phyloP scores from a whole-genome alignment of 768 basidiomycete genomes.

The Pleurotus giganteus region DNA sequence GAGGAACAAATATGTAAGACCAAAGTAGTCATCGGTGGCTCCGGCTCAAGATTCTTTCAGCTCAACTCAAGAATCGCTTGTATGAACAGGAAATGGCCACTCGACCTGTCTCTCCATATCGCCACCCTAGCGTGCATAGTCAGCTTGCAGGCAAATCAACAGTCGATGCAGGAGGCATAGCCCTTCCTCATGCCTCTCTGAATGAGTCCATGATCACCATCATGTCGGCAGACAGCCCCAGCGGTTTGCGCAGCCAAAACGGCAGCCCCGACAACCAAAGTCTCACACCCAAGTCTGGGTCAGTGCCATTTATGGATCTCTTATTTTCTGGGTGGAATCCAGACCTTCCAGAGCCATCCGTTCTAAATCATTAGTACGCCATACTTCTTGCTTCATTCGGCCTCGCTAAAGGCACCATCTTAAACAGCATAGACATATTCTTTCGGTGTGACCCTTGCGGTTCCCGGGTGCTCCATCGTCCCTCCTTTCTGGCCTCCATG shows the following conservation, averaged over 20 bases:
- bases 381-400: slow-evolving; percentile 9
- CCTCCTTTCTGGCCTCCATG: slow-evolving; percentile 78
- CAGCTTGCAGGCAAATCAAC: slow-evolving; percentile 16
- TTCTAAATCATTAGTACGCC: slow-evolving; percentile 76
- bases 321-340: slow-evolving; percentile 82
- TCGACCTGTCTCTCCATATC: slow-evolving; percentile 38
- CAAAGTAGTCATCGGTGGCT: not conserved
- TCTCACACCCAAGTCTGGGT: slow-evolving; percentile 7
- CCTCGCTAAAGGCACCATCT: slow-evolving; percentile 6
- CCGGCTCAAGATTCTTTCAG: slow-evolving; percentile 30
- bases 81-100: slow-evolving; percentile 45
- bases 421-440: slow-evolving; percentile 74
- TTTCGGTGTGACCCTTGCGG: slow-evolving; percentile 88
- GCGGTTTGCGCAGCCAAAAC: slow-evolving; percentile 34
- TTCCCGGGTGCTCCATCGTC: slow-evolving; percentile 78
- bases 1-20: slow-evolving; percentile 73
- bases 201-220: slow-evolving; percentile 41
- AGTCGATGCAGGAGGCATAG: slow-evolving; percentile 34
- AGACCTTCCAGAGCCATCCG: slow-evolving; percentile 74
- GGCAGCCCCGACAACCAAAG: slow-evolving; percentile 31
- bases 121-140: slow-evolving; percentile 19
- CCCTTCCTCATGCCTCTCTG: slow-evolving; percentile 44
- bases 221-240: slow-evolving; percentile 34
- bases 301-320: slow-evolving; percentile 55
- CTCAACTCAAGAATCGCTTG: slow-evolving; percentile 60